Conservation (phyloP, 1,284 basidiomycete genomes). For the Ceratobasidium papillatum region DNA sequence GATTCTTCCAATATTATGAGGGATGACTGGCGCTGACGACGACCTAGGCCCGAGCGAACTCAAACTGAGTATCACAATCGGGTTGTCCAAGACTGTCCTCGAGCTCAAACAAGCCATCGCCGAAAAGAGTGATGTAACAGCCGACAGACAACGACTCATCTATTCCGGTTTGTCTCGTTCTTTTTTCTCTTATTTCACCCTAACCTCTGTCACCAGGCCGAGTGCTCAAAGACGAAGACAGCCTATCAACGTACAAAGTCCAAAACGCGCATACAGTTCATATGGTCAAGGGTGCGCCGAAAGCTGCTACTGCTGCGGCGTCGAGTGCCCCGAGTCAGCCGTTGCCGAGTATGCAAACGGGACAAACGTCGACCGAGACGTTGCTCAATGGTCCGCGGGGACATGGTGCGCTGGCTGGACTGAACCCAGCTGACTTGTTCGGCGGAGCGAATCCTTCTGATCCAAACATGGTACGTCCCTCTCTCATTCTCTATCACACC, state of each 20-base stretch:
- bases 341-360: conserved; percentile 81
- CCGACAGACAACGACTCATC: conserved; percentile 84
- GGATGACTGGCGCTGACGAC: not conserved
- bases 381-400: conserved; percentile 75
- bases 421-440: conserved; percentile 75
- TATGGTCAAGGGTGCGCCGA: conserved; percentile 88
- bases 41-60: conserved; percentile 81
- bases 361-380: conserved; percentile 82
- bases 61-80: conserved; percentile 85
- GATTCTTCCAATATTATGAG: not conserved
- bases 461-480: conserved; percentile 79
- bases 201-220: conserved; percentile 49
- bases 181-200: conserved; percentile 9
- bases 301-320: conserved; percentile 53
- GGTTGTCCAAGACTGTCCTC: conserved; percentile 77
- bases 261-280: conserved; percentile 85
- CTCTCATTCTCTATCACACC: not conserved
- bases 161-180: conserved; percentile 73
- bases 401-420: conserved; percentile 75
- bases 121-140: conserved; percentile 82
- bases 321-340: conserved; percentile 55
- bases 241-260: conserved; percentile 86
- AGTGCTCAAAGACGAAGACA: conserved; percentile 78
- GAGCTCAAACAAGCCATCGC: conserved; percentile 90
- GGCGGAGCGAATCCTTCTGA: conserved; percentile 85